Evolutionary conservation across 2,329 filamentous ascomycete genomes (phyloP).

Genomic region (Penicillium nordicum): DNA sequence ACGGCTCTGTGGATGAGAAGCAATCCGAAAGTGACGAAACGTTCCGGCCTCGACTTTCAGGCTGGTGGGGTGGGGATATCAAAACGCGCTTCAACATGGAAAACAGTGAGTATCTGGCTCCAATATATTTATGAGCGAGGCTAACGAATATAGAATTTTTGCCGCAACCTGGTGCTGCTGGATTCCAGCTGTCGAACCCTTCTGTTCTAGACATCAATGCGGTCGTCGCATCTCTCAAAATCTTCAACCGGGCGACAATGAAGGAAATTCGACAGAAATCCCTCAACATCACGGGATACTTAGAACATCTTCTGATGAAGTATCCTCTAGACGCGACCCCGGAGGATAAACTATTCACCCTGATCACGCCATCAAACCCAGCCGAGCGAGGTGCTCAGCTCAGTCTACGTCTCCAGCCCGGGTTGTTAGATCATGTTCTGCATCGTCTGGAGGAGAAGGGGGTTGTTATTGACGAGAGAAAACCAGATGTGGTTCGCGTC

Average conservation of each 20-base stretch:
- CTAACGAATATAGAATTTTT: constrained; percentile 54
- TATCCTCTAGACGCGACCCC: constrained; percentile 29
- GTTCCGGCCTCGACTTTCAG: constrained; percentile 66
- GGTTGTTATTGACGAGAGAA: constrained; percentile 77
- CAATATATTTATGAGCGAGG: background rate
- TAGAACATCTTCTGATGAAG: constrained; percentile 62
- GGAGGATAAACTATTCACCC: constrained; percentile 48
- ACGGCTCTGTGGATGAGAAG: constrained; percentile 50
- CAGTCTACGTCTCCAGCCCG: constrained; percentile 66
- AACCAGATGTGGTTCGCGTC: constrained; percentile 79
- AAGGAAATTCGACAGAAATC: constrained; percentile 66
- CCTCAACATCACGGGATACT: constrained; percentile 69
- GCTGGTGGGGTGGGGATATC: constrained; percentile 87
- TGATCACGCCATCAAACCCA: constrained; percentile 69
- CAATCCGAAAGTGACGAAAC: constrained; percentile 39
- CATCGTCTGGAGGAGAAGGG: constrained; percentile 62
- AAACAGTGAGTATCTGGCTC: constrained; percentile 48
- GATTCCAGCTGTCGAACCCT: constrained; percentile 83
- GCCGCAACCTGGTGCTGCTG: constrained; percentile 72
- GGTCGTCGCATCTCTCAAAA: constrained; percentile 67
- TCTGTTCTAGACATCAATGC: constrained; percentile 73
- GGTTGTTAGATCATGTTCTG: constrained; percentile 67
- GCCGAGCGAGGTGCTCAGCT: constrained; percentile 72
- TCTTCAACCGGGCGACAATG: constrained; percentile 73
- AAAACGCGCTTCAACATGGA: constrained; percentile 76